These are phyloP conservation scores for Ottelia alismoides DNA, from an alignment of 106 monocot species.

Conservation along the genomic window DNA sequence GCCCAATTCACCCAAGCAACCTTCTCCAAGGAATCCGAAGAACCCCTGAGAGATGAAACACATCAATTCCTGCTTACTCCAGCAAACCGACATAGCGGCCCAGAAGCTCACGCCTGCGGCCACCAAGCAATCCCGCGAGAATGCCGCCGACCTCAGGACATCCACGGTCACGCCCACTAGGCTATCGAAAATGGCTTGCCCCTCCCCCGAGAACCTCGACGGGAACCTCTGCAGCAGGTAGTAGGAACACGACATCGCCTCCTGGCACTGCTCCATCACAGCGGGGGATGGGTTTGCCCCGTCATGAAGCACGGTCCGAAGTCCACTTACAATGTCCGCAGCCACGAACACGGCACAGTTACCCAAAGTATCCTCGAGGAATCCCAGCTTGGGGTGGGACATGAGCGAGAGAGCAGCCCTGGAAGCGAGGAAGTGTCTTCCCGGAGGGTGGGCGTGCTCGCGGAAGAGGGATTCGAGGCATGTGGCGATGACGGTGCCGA, in stretches of 20 bases:
- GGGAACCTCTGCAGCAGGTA: constrained; percentile 86
- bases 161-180: constrained; percentile 31
- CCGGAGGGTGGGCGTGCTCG: constrained; percentile 24
- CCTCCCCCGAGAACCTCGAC: constrained; percentile 29
- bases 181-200: constrained; percentile 20
- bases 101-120: constrained; percentile 94
- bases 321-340: constrained; percentile 40
- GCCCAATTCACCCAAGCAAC: constrained; percentile 7
- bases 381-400: constrained; percentile 75
- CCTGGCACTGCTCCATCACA: constrained; percentile 97
- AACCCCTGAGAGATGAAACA: constrained; percentile 45
- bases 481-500: constrained; percentile 24
- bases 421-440: constrained; percentile 51
- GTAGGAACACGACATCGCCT: constrained; percentile 96
- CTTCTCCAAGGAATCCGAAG: constrained; percentile 28
- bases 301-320: constrained; percentile 43
- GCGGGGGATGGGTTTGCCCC: constrained; percentile 73
- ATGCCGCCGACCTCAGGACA: constrained; percentile 67
- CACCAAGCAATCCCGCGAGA: constrained; percentile 92
- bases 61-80: constrained; percentile 33
- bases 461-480: constrained; percentile 46
- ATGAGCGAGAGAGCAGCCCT: constrained; percentile 71
- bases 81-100: constrained; percentile 60
- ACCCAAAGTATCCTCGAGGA: constrained; percentile 56
- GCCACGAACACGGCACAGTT: constrained; percentile 54